Evolutionary conservation across 2,329 filamentous ascomycete genomes (phyloP).

Genomic region (Colletotrichum magnum): DNA sequence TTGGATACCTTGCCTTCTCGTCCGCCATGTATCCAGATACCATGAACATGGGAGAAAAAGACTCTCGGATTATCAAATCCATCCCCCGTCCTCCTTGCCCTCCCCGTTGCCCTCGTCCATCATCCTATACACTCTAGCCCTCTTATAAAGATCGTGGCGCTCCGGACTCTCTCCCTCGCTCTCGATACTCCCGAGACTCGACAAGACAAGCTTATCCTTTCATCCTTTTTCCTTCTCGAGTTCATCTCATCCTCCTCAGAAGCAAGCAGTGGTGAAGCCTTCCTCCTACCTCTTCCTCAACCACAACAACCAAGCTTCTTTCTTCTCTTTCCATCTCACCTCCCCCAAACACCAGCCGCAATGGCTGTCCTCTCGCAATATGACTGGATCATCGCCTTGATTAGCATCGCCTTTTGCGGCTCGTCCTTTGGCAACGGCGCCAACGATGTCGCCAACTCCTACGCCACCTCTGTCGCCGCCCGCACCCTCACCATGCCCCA

Average conservation of each 20-base stretch:
- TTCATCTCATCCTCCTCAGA: not conserved
- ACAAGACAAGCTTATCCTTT: conserved; percentile 10
- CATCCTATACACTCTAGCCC: too few species aligned
- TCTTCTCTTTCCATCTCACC: not conserved
- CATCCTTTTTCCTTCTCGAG: too few species aligned
- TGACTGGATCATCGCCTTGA: conserved; percentile 40
- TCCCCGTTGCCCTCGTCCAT: too few species aligned
- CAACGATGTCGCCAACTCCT: conserved; percentile 57
- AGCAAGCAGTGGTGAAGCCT: conserved; percentile 6
- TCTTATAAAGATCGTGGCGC: conserved; percentile 34
- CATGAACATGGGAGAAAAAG: too few species aligned
- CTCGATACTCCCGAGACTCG: conserved; percentile 11
- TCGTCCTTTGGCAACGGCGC: conserved; percentile 38
- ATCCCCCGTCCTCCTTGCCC: too few species aligned
- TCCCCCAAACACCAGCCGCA: not conserved
- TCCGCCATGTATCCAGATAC: too few species aligned
- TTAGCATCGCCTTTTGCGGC: conserved; percentile 40
- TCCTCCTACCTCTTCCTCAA: too few species aligned
- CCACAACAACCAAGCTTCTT: not conserved
- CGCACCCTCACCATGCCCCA: conserved; percentile 66
- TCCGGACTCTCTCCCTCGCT: not conserved
- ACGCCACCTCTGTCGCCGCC: conserved; percentile 66
- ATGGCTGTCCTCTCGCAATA: conserved; percentile 39
- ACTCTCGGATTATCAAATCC: too few species aligned
- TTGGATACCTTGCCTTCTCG: too few species aligned